Conservation (phyloP, 306 rosid genomes). For the Citrullus colocynthis region DNA sequence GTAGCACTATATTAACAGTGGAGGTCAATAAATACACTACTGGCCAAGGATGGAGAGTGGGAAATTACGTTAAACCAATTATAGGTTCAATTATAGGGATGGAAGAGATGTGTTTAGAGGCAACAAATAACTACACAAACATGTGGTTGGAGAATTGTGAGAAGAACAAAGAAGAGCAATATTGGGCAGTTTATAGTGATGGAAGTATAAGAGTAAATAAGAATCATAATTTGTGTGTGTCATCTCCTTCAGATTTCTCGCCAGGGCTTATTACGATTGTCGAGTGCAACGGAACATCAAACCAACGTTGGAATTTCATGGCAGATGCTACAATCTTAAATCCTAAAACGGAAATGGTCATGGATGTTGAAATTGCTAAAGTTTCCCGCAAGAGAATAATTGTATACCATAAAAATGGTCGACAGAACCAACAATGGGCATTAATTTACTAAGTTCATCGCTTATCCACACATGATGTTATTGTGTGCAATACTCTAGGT, state of each 20-base stretch:
- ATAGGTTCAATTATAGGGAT: not conserved
- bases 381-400: not conserved
- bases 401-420: not conserved
- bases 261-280: not conserved
- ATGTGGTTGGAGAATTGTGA: not conserved
- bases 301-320: not conserved
- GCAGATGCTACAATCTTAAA: not conserved
- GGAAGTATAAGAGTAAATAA: not conserved
- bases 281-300: not conserved
- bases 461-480: not conserved
- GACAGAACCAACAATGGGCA: not conserved
- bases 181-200: not conserved
- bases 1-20: not conserved
- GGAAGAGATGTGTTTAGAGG: not conserved
- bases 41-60: not conserved
- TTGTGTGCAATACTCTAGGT: not conserved
- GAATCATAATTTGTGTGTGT: not conserved
- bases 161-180: not conserved
- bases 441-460: not conserved
- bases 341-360: not conserved
- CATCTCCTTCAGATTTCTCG: not conserved
- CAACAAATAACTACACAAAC: not conserved
- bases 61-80: not conserved
- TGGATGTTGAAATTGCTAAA: not conserved
- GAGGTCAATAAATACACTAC: not conserved